Percentiles rank a stretch among this genome's conserved stretches.
phyloP scores from a whole-genome alignment of 2,329 filamentous ascomycete species.

The Ophiostoma novo-ulmi region DNA sequence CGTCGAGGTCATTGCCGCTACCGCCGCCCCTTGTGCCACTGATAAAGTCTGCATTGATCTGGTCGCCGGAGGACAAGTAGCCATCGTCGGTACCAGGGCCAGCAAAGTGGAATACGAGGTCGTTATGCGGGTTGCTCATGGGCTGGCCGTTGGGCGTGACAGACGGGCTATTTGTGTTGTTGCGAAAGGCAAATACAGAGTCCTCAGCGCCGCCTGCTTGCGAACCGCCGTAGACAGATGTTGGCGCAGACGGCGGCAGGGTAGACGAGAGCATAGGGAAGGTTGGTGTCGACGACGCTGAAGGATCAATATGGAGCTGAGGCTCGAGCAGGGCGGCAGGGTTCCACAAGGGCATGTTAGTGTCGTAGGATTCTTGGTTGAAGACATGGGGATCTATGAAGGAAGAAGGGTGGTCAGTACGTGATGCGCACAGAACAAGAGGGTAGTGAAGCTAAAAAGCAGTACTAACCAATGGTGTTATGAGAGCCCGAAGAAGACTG shows the following conservation, averaged over 20 bases:
- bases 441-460: background rate
- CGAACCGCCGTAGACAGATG: constrained; percentile 6
- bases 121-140: background rate
- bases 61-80: constrained; percentile 31
- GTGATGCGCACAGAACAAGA: background rate
- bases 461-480: background rate
- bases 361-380: constrained; percentile 3
- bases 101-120: constrained; percentile 24
- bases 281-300: background rate
- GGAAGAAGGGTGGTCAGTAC: background rate
- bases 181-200: background rate
- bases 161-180: constrained; percentile 4
- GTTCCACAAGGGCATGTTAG: constrained; percentile 29
- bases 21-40: constrained; percentile 14
- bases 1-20: constrained; percentile 4
- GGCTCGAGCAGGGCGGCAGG: constrained; percentile 32
- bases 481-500: background rate
- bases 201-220: constrained; percentile 9
- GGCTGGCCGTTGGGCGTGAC: background rate
- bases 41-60: constrained; percentile 23
- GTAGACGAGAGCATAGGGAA: background rate
- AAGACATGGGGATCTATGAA: background rate
- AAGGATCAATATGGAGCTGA: background rate
- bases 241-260: constrained; percentile 13
- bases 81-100: constrained; percentile 28